Evolutionary conservation across 1,284 basidiomycete genomes (phyloP).

Genomic region (Cryptococcus sp.): DNA sequence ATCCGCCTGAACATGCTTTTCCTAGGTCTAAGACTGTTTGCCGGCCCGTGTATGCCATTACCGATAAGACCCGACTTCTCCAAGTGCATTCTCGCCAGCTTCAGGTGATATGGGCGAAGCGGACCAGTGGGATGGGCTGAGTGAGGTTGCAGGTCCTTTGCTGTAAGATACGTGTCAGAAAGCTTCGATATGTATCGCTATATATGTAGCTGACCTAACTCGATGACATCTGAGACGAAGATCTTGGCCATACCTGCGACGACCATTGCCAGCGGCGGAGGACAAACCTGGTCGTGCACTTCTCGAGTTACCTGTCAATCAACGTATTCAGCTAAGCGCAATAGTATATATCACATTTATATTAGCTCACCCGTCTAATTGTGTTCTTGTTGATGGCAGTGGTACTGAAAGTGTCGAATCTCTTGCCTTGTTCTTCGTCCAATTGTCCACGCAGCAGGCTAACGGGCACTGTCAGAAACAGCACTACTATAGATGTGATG

Average conservation of each 20-base stretch:
- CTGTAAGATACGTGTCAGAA: conserved; percentile 2
- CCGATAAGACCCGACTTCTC: conserved; percentile 32
- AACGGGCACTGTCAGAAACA: background rate
- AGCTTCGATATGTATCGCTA: background rate
- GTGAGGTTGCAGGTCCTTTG: conserved; percentile 34
- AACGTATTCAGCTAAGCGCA: background rate
- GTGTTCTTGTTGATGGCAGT: conserved; percentile 34
- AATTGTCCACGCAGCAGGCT: conserved; percentile 38
- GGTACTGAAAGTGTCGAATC: conserved; percentile 41
- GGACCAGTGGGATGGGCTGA: conserved; percentile 34
- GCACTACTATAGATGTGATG: background rate
- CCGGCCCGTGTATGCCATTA: conserved; percentile 4
- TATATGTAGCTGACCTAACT: conserved; percentile 28
- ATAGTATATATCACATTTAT: too few relatives aligned
- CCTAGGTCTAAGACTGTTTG: conserved; percentile 20
- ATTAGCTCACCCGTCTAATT: conserved; percentile 34
- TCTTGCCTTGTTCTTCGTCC: conserved; percentile 38
- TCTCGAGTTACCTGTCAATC: conserved; percentile 37
- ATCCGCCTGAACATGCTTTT: conserved; percentile 21
- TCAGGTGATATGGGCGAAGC: conserved; percentile 41
- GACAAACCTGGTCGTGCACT: conserved; percentile 39
- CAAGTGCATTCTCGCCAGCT: conserved; percentile 32
- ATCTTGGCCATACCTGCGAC: conserved; percentile 46
- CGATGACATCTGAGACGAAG: conserved; percentile 45
- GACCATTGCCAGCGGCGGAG: conserved; percentile 28